These are phyloP conservation scores for Colletotrichum sp. DNA, from an alignment of 2,329 filamentous ascomycete species.

Conservation along the genomic window DNA sequence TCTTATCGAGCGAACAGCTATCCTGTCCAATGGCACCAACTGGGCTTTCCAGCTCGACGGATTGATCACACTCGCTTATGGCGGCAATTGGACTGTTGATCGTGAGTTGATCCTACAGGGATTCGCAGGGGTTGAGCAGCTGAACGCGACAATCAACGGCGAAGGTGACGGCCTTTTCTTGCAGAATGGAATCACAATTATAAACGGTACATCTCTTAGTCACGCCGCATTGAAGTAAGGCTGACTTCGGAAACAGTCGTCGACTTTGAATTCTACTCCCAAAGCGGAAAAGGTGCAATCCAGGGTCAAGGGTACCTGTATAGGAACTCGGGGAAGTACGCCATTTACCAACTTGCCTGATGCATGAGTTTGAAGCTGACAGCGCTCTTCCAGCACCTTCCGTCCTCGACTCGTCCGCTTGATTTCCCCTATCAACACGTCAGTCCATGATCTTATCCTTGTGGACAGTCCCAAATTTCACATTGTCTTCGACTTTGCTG, in stretches of 20 bases:
- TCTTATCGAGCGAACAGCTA: neutral
- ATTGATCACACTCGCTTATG: neutral
- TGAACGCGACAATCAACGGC: neutral
- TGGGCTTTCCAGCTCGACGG: neutral
- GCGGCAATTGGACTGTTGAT: neutral
- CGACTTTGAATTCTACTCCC: neutral
- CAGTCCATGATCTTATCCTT: neutral
- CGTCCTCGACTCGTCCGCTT: neutral
- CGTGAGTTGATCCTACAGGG: neutral
- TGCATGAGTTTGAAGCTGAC: neutral
- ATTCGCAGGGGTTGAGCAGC: neutral
- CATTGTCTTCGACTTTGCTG: neutral
- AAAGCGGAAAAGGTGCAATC: neutral
- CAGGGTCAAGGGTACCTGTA: neutral
- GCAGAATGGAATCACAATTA: neutral
- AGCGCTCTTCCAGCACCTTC: neutral
- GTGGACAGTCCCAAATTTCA: neutral
- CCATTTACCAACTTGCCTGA: neutral
- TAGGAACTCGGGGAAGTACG: neutral
- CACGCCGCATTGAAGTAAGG: accelerated
- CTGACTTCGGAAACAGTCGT: neutral
- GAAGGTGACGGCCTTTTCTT: neutral
- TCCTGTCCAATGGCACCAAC: neutral
- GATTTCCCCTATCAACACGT: neutral
- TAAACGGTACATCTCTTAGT: neutral